Evolutionary conservation across 345 rosid genomes (phyloP), one percentile per base, ranked within the genome.

Genomic region (Boechera retrofracta): DNA sequence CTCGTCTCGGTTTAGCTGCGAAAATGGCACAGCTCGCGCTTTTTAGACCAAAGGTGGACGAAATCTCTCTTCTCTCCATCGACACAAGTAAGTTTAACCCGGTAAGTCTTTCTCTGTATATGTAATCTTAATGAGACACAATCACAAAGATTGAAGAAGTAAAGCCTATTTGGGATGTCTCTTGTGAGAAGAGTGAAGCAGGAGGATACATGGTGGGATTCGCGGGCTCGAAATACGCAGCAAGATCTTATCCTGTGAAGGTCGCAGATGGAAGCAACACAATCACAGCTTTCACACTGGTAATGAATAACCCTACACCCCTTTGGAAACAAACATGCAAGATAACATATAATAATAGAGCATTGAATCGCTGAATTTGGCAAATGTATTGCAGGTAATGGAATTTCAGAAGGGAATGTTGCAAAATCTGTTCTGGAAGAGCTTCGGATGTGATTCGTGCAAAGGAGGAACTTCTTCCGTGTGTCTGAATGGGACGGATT

Each of bases 161-260:
- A 31, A 72, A 41, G 61, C 28, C 53, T 45, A 45, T 73, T 59
- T 67, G 35, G 16, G 31, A 64, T 67, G 15, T 69, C 4, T 69
- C 29, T 21, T 68, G 31, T 18, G 66, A 62, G 6, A 83, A 94
- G 98, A 73, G 72, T 21, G 28, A 65, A 72, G 68, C 83, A 15
- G 97, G 98, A 62, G 97, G 97, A 45, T 83, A 69, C 75, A 85
- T 92, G 97, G 98, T 95, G 18, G 99, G 97, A 42, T 95, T 92
- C 67, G 94, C 98, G 2, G 99, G 99, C 24, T 82, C 89, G 16
- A 89, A 89, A 76, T 93, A 95, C 38, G 98, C 99, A 47, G 99
- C 98, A 39, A 89, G 99, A 84, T 95, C 99, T 4, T 49, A 69
- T 5, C 96, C 96, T 55, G 74, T 81, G 5, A 82, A 86, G 76